phyloP scores from a whole-genome alignment of 2,329 filamentous ascomycete genomes.

The Huntiella bhutanensis region DNA sequence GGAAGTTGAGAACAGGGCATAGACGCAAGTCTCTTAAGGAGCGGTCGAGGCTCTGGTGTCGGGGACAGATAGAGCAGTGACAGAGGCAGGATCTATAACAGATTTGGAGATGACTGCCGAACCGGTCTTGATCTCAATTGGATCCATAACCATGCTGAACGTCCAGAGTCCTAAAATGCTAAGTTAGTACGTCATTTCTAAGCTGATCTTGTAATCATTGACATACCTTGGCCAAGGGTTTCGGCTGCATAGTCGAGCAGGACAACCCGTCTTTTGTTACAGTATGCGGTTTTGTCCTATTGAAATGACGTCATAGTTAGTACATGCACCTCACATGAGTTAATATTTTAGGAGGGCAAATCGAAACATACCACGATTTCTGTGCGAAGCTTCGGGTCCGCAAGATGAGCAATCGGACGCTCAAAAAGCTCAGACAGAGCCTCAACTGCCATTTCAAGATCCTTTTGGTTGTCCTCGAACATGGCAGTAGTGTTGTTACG shows the following conservation, averaged over 20 bases:
- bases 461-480: slow-evolving; percentile 97
- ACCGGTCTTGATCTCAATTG: slow-evolving; percentile 4
- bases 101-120: background rate
- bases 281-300: slow-evolving; percentile 82
- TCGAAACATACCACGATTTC: slow-evolving; percentile 51
- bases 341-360: background rate
- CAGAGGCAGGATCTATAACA: background rate
- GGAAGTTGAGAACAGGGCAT: too few species aligned
- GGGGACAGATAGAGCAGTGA: background rate
- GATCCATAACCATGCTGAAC: slow-evolving; percentile 9
- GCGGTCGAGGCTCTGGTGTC: too few species aligned
- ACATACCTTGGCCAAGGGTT: slow-evolving; percentile 64
- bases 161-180: slow-evolving; percentile 8
- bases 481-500: slow-evolving; percentile 93
- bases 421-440: slow-evolving; percentile 98
- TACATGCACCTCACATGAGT: background rate
- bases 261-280: slow-evolving; percentile 79
- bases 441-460: slow-evolving; percentile 92
- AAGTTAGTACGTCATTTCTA: background rate
- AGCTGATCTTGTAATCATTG: background rate
- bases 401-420: slow-evolving; percentile 75
- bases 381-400: slow-evolving; percentile 77
- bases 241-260: slow-evolving; percentile 82
- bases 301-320: background rate
- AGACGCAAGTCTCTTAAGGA: too few species aligned